phyloP scores from a whole-genome alignment of 163 green algal genomes.

The Dunaliella salina region DNA sequence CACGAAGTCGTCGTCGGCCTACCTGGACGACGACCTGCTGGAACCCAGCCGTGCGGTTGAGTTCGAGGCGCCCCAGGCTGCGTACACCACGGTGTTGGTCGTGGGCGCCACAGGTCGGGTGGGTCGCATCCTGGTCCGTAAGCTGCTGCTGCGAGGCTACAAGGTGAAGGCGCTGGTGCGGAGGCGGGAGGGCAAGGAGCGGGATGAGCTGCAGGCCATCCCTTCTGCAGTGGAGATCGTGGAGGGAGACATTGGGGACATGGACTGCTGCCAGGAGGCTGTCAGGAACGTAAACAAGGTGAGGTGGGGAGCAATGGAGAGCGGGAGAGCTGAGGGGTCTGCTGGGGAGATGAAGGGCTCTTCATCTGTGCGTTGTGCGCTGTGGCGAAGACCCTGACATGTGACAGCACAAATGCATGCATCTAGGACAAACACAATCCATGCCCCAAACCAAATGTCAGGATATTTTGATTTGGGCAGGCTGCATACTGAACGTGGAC shows the following conservation, averaged over 20 bases:
- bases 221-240: conserved; percentile 74
- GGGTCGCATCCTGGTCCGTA: conserved; percentile 83
- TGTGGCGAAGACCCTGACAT: too few species aligned
- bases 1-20: conserved; percentile 33
- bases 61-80: conserved; percentile 63
- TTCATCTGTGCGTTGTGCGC: too few species aligned
- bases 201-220: conserved; percentile 43
- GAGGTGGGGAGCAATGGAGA: background rate
- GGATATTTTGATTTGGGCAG: too few species aligned
- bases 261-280: conserved; percentile 61
- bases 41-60: conserved; percentile 30
- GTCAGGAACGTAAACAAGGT: conserved; percentile 89
- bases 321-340: too few species aligned
- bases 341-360: too few species aligned
- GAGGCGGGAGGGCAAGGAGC: conserved; percentile 15
- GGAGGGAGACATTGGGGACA: conserved; percentile 80
- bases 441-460: too few species aligned
- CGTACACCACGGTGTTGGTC: conserved; percentile 87
- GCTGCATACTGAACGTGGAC: too few species aligned
- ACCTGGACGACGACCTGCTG: conserved; percentile 38
- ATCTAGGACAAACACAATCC: too few species aligned
- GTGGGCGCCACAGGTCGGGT: conserved; percentile 83
- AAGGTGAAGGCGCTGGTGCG: conserved; percentile 55
- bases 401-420: too few species aligned
- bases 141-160: conserved; percentile 94